These are phyloP conservation scores for Colletotrichum liriopes DNA, from an alignment of 2,329 filamentous ascomycete species.

Conservation along the genomic window DNA sequence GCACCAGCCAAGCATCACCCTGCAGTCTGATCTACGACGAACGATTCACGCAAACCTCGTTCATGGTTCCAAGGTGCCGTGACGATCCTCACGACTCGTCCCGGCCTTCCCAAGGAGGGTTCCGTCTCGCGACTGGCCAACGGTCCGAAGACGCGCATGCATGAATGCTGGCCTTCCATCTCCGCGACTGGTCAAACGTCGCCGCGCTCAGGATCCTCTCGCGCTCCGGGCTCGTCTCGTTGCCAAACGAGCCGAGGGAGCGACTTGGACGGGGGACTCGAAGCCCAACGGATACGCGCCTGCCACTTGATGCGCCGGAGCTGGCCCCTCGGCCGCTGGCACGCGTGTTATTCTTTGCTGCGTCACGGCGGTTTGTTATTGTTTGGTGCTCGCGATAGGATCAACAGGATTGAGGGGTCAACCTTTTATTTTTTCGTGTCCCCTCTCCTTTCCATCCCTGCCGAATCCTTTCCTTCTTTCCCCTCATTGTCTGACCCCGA, in stretches of 20 bases:
- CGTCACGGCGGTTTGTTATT: slow-evolving; percentile 13
- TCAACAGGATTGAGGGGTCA: slow-evolving; percentile 5
- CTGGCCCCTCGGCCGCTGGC: slow-evolving; percentile 1
- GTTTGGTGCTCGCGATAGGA: neutral
- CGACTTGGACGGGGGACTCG: slow-evolving; percentile 2
- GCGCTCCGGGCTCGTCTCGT: slow-evolving; percentile 16
- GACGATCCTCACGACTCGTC: slow-evolving; percentile 3
- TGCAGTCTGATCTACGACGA: slow-evolving; percentile 23
- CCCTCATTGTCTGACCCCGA: slow-evolving; percentile 34
- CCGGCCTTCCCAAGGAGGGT: neutral
- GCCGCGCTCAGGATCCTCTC: slow-evolving; percentile 8
- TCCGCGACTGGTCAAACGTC: neutral
- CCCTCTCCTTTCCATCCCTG: neutral
- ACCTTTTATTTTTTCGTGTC: too few species aligned
- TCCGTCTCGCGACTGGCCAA: slow-evolving; percentile 1
- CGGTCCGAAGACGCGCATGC: slow-evolving; percentile 8
- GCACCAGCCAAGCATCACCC: slow-evolving; percentile 13
- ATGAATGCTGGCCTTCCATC: neutral
- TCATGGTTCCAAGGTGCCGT: neutral
- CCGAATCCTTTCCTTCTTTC: slow-evolving; percentile 1
- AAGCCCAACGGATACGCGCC: neutral
- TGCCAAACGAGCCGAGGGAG: slow-evolving; percentile 12
- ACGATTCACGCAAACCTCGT: neutral
- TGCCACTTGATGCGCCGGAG: neutral
- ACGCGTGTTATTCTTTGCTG: neutral